Percentiles rank a stretch among this genome's conserved stretches.
phyloP scores from a whole-genome alignment of 2,329 filamentous ascomycete species.

The Colletotrichum sp. region DNA sequence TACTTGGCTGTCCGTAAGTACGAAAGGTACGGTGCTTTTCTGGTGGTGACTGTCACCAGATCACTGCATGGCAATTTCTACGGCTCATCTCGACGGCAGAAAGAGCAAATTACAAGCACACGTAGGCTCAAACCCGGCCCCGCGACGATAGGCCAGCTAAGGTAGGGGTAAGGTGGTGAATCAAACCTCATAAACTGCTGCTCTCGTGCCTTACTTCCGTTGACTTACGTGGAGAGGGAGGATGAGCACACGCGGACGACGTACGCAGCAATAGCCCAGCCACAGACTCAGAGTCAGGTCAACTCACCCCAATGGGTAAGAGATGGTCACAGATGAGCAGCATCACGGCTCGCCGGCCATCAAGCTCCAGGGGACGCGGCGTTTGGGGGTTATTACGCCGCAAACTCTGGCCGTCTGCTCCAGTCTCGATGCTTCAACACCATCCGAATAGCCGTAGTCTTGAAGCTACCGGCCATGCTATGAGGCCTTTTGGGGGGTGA shows the following conservation, averaged over 20 bases:
- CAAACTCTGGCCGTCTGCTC: not conserved
- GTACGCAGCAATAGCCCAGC: not conserved
- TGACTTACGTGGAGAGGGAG: conserved; percentile 2
- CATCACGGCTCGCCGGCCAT: not conserved
- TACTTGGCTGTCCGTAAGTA: not conserved
- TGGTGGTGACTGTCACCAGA: not conserved
- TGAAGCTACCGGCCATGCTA: not conserved
- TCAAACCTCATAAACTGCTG: not conserved
- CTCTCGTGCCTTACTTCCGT: not conserved
- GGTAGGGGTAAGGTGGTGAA: not conserved
- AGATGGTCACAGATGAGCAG: not conserved
- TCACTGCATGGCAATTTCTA: not conserved
- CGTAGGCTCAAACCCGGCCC: not conserved
- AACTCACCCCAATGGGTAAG: not conserved
- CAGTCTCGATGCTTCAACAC: not conserved
- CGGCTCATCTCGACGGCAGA: not conserved
- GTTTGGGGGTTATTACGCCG: conserved; percentile 5
- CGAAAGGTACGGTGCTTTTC: not conserved
- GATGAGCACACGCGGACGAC: not conserved
- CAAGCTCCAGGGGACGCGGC: not conserved
- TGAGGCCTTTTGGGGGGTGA: not conserved
- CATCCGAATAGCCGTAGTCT: not conserved
- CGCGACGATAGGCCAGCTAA: not conserved
- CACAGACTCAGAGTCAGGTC: not conserved
- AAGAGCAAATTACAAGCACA: not conserved